Base-by-base conservation (phyloP, 257 asterid genomes). In the Ilex aquifolium region DNA sequence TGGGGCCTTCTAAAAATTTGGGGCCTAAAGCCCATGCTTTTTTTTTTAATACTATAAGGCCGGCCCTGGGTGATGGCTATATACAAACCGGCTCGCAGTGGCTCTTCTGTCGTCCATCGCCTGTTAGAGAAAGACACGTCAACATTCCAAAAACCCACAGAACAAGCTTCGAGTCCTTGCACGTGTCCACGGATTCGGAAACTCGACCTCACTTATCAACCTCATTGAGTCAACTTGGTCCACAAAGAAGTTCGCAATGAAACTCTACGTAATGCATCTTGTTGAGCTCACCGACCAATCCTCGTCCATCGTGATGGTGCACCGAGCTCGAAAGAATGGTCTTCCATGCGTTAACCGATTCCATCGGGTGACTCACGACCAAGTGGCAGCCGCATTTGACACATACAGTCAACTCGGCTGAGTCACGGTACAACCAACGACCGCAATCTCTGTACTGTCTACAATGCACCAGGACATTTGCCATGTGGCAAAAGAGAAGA, bases 11-110 rank as follows among this genome's bases (percentile, higher is more conserved):
- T n/a, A n/a, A n/a, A n/a, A n/a, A n/a, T n/a, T n/a, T n/a, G n/a
- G n/a, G n/a, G n/a, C n/a, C n/a, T n/a, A n/a, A n/a, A n/a, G n/a
- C n/a, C n/a, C n/a, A n/a, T n/a, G n/a, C n/a, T n/a, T n/a, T n/a
- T n/a, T n/a, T n/a, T n/a, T n/a, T n/a, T n/a, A n/a, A n/a, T n/a
- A n/a, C n/a, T n/a, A n/a, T n/a, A n/a, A n/a, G n/a, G n/a, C n/a
- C n/a, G n/a, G n/a, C n/a, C n/a, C n/a, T n/a, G n/a, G 0, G 92
- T 87, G 44, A 73, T 82, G 75, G 75, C 82, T 42, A 82, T 87
- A 69, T 76, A 74, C 78, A 77, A 67, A 59, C 82, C 90, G 2
- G 77, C 70, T 10, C 62, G 71, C 32, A 64, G n/a, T n/a, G n/a
- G n/a, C 57, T 0, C 6, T 61, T 7, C 76, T 53, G 8, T 65